Conservation (phyloP, 2,329 filamentous ascomycete species). For the Neopestalotiopsis rosae region DNA sequence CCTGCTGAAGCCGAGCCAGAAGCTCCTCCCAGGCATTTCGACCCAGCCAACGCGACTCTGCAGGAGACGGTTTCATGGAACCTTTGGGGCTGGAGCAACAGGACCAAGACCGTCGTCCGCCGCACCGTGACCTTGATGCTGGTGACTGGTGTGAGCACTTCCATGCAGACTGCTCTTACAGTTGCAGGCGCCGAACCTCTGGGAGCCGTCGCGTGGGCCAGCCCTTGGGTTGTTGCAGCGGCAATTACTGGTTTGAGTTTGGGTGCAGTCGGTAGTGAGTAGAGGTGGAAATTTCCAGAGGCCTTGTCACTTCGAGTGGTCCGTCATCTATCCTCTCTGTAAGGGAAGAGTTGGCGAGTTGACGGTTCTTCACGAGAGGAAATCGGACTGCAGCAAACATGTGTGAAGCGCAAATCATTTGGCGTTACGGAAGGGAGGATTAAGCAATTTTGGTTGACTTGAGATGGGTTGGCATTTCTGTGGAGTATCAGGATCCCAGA, state of each 20-base stretch:
- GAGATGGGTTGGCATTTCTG: too few species aligned
- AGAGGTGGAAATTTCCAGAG: constrained; percentile 24
- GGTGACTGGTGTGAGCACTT: constrained; percentile 63
- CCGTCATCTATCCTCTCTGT: too few species aligned
- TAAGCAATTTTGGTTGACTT: too few species aligned
- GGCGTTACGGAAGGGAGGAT: too few species aligned
- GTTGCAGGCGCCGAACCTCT: constrained; percentile 71
- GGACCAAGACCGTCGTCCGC: constrained; percentile 66
- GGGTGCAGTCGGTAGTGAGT: constrained; percentile 56
- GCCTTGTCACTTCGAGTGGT: neutral
- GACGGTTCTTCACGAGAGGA: too few species aligned
- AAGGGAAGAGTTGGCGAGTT: too few species aligned
- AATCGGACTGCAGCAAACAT: too few species aligned
- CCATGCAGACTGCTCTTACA: constrained; percentile 69
- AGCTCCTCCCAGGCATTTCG: constrained; percentile 57
- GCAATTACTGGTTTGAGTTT: constrained; percentile 62
- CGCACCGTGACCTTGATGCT: constrained; percentile 66
- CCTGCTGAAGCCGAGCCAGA: constrained; percentile 63
- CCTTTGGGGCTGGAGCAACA: constrained; percentile 70
- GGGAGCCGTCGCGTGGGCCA: constrained; percentile 76
- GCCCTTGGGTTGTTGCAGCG: constrained; percentile 74
- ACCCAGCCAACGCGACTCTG: constrained; percentile 69
- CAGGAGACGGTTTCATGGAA: constrained; percentile 75
- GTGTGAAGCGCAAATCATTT: too few species aligned
- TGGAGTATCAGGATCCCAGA: too few species aligned